Evolutionary conservation across 176 grass and related monocot genomes (phyloP).

Genomic region (Zoysia japonica): DNA sequence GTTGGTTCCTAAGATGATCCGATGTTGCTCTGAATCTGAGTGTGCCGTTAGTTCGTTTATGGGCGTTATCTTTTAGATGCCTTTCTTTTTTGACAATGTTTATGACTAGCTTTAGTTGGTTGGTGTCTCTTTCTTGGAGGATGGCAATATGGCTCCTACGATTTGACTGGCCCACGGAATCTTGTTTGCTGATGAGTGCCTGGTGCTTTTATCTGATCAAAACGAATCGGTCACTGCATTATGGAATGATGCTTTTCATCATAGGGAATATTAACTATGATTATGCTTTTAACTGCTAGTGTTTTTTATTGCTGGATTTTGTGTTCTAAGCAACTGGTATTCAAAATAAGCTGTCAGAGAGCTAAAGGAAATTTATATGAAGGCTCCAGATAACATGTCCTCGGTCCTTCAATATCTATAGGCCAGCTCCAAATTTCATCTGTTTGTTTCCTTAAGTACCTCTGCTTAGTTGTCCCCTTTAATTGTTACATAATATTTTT

Average conservation of each 20-base stretch:
- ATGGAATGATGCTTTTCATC: constrained; percentile 22
- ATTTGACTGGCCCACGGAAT: constrained; percentile 50
- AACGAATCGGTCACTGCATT: constrained; percentile 24
- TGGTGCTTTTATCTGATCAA: constrained; percentile 16
- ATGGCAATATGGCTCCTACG: constrained; percentile 35
- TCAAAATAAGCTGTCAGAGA: background rate
- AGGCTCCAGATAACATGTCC: constrained; percentile 22
- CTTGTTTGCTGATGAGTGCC: constrained; percentile 27
- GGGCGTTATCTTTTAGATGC: constrained; percentile 20
- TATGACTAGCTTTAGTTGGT: constrained; percentile 24
- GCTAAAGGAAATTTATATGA: constrained; percentile 11
- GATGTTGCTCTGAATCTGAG: constrained; percentile 5
- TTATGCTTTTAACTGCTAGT: constrained; percentile 28
- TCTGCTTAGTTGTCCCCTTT: background rate
- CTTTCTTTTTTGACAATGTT: constrained; percentile 22
- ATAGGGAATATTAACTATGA: constrained; percentile 16
- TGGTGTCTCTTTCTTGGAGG: constrained; percentile 32
- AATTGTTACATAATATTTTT: background rate
- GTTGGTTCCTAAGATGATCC: background rate
- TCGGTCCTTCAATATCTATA: constrained; percentile 11
- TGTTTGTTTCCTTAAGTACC: constrained; percentile 15
- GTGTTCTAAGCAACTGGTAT: constrained; percentile 39
- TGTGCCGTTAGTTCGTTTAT: constrained; percentile 13
- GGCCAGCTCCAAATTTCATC: background rate
- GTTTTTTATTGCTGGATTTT: constrained; percentile 31